Conservation (phyloP, 1,139 yeast species). For the Magnusiomyces suaveolens region DNA sequence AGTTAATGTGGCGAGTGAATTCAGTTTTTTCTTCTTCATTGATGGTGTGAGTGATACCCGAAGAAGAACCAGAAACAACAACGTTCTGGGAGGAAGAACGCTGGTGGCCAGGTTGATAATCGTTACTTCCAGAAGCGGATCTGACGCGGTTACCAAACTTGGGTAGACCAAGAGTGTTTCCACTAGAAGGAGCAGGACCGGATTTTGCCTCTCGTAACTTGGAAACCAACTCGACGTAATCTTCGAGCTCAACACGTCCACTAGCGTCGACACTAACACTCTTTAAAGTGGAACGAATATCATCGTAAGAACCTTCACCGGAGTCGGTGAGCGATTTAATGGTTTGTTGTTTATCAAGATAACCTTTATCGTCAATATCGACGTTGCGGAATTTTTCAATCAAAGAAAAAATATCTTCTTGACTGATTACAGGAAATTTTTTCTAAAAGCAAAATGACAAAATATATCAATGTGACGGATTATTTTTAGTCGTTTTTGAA, state of each 20-base stretch:
- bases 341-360: conserved; percentile 85
- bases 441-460: conserved; percentile 39
- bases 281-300: conserved; percentile 87
- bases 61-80: conserved; percentile 70
- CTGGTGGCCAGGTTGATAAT: conserved; percentile 12
- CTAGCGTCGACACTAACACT: conserved; percentile 89
- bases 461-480: too few relatives aligned
- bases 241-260: conserved; percentile 94
- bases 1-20: conserved; percentile 90
- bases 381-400: conserved; percentile 76
- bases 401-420: conserved; percentile 73
- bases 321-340: conserved; percentile 71
- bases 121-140: conserved; percentile 11
- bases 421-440: conserved; percentile 77
- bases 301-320: conserved; percentile 80
- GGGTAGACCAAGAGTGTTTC: conserved; percentile 17
- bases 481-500: neutral
- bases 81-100: conserved; percentile 34
- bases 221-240: conserved; percentile 66
- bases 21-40: conserved; percentile 95
- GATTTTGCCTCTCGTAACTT: conserved; percentile 30
- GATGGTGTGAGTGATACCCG: conserved; percentile 94
- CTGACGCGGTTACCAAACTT: conserved; percentile 16
- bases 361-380: conserved; percentile 90
- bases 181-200: conserved; percentile 19